Evolutionary conservation across 305 asterid species (phyloP).

Genomic region (Plantago rigida): DNA sequence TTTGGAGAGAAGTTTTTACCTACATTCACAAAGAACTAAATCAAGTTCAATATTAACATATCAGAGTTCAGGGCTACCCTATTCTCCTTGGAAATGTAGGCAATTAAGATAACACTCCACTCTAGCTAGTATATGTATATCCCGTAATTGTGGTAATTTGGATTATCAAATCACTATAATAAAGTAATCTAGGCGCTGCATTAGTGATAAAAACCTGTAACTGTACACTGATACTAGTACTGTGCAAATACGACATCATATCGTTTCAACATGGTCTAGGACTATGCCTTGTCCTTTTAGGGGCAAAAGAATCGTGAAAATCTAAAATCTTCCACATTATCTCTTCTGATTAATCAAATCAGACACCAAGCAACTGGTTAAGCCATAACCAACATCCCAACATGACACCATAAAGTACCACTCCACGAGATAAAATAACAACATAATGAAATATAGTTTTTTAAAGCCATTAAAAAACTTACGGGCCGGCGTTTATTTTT

Average conservation of each 20-base stretch:
- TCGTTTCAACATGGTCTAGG: conserved; percentile 2
- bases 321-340: neutral
- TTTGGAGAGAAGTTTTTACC: conserved; percentile 86
- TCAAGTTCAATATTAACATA: conserved; percentile 2
- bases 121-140: neutral
- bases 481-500: conserved; percentile 66
- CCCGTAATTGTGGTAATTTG: neutral
- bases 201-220: too few relatives aligned
- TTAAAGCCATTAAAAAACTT: conserved; percentile 29
- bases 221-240: too few relatives aligned
- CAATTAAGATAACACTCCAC: too few relatives aligned
- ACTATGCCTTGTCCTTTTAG: neutral
- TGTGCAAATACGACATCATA: neutral
- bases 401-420: neutral
- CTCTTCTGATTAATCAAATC: neutral
- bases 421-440: neutral
- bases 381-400: too few relatives aligned
- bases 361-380: too few relatives aligned
- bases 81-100: too few relatives aligned
- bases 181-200: neutral
- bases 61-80: too few relatives aligned
- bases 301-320: too few relatives aligned
- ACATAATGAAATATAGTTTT: neutral
- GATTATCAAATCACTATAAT: conserved; percentile 13
- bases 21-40: conserved; percentile 37